Percentiles rank a stretch among this genome's conserved stretches.
These are phyloP conservation scores for Solanum peruvianum DNA, from an alignment of 257 asterid species.

Conservation along the genomic window DNA sequence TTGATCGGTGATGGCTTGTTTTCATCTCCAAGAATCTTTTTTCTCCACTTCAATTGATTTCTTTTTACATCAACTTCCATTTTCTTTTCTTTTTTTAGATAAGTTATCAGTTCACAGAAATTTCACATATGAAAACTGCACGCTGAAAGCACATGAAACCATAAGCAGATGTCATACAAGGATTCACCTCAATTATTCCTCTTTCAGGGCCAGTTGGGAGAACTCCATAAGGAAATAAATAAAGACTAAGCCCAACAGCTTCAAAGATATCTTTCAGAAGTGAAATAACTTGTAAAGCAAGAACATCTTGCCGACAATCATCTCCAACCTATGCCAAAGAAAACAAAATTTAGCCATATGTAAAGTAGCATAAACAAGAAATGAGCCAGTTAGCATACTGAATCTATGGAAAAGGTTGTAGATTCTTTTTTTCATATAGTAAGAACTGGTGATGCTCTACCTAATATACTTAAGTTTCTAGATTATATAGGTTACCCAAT, in stretches of 20 bases:
- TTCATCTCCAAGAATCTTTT: background rate
- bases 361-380: background rate
- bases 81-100: background rate
- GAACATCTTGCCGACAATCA: slow-evolving; percentile 98
- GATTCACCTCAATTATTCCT: slow-evolving; percentile 91
- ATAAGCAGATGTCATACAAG: background rate
- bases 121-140: background rate
- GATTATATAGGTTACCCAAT: background rate
- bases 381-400: background rate
- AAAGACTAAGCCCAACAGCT: slow-evolving; percentile 80
- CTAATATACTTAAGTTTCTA: background rate
- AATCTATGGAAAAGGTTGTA: background rate
- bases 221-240: slow-evolving; percentile 92
- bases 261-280: slow-evolving; percentile 88
- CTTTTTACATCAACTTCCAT: background rate
- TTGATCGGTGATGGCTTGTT: background rate
- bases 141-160: background rate
- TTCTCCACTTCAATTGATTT: background rate
- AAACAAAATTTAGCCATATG: slow-evolving; percentile 18
- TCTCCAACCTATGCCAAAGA: slow-evolving; percentile 73
- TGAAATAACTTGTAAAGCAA: slow-evolving; percentile 96
- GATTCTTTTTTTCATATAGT: background rate
- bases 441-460: background rate
- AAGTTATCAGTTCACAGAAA: background rate
- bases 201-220: slow-evolving; percentile 96